These are phyloP conservation scores for Magnolia kwangsiensis DNA, from an alignment of 164 flowering plant species.

Conservation along the genomic window DNA sequence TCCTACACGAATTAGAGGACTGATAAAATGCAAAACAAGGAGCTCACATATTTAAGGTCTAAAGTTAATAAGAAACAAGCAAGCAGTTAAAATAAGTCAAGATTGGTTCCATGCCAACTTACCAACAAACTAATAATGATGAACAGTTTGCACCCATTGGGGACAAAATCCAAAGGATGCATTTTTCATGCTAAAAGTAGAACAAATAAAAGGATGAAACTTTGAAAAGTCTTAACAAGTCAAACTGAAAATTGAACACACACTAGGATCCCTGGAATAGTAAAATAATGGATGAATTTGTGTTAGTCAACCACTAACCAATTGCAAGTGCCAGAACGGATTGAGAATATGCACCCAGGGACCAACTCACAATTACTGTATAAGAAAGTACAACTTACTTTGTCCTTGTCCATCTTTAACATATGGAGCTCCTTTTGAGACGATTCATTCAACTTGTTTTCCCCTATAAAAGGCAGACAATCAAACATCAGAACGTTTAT, in stretches of 20 bases:
- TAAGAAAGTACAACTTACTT: slow-evolving; percentile 42
- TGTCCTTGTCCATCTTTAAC: slow-evolving; percentile 44
- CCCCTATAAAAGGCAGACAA: slow-evolving; percentile 39
- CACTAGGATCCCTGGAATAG: background rate
- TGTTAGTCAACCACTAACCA: background rate
- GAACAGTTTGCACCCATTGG: no score
- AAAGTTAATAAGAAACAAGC: no score
- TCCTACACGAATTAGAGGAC: background rate
- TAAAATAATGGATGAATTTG: no score
- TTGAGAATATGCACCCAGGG: background rate
- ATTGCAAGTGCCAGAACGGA: background rate
- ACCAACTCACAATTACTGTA: background rate
- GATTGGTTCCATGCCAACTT: no score
- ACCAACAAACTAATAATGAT: no score
- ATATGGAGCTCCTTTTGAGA: slow-evolving; percentile 51
- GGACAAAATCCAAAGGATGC: no score
- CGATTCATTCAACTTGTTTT: slow-evolving; percentile 49
- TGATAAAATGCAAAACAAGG: background rate
- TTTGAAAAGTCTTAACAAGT: background rate
- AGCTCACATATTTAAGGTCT: background rate
- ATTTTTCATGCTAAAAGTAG: background rate
- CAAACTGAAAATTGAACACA: background rate
- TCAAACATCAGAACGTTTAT: slow-evolving; percentile 13
- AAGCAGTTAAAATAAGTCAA: no score
- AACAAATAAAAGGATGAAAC: background rate